Percentiles rank a stretch among this genome's conserved stretches.
Conservation (phyloP, 1,139 yeast genomes). For the Trichomonascaceae sp. region DNA sequence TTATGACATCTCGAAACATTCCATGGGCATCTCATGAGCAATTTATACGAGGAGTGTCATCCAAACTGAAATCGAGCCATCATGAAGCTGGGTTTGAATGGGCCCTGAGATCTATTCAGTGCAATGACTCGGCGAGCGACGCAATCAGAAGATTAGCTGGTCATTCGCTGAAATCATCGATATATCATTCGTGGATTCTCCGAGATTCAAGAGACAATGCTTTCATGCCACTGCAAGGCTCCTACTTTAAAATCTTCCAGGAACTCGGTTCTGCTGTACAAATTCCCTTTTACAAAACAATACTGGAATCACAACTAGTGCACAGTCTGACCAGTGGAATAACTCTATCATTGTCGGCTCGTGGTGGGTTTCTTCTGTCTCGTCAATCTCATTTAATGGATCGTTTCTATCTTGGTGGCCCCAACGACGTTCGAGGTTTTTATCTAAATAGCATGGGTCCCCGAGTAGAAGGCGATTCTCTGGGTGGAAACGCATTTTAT, state of each 20-base stretch:
- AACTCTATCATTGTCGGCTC: slow-evolving; percentile 32
- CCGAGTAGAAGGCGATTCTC: slow-evolving; percentile 44
- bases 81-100: slow-evolving; percentile 59
- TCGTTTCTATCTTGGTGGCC: slow-evolving; percentile 64
- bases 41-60: slow-evolving; percentile 50
- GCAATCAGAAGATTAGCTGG: slow-evolving; percentile 35
- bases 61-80: slow-evolving; percentile 37
- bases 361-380: slow-evolving; percentile 52
- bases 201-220: slow-evolving; percentile 32
- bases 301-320: slow-evolving; percentile 28
- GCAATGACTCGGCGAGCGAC: slow-evolving; percentile 29
- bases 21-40: slow-evolving; percentile 70
- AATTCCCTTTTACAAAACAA: slow-evolving; percentile 27
- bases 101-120: slow-evolving; percentile 50
- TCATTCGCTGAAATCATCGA: slow-evolving; percentile 32
- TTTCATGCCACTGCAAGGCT: slow-evolving; percentile 44
- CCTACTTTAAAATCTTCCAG: slow-evolving; percentile 44
- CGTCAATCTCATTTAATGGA: slow-evolving; percentile 34
- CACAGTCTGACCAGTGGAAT: slow-evolving; percentile 12
- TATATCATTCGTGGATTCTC: slow-evolving; percentile 28
- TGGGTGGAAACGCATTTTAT: slow-evolving; percentile 79
- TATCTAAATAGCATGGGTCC: slow-evolving; percentile 81
- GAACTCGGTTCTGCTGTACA: slow-evolving; percentile 43
- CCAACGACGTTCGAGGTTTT: slow-evolving; percentile 79
- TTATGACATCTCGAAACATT: slow-evolving; percentile 53